A percentile compares a stretch with the other conserved stretches of the same genome.
Conservation (phyloP, 495 filamentous ascomycete species). For the Ramalina peruviana region DNA sequence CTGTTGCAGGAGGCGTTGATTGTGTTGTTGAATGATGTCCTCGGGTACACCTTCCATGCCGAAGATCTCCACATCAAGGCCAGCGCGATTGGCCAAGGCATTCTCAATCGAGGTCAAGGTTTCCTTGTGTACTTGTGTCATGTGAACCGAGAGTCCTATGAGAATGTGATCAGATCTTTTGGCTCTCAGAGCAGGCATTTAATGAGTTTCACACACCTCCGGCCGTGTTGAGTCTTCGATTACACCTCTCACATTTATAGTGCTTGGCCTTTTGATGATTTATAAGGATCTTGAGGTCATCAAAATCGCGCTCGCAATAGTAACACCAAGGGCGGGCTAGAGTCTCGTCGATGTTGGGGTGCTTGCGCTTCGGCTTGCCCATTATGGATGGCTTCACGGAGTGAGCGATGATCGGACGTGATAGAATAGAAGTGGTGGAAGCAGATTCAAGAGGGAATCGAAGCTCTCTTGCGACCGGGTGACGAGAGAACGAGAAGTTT, state of each 20-base stretch:
- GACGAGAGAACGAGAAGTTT: not conserved
- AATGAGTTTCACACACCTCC: conserved; percentile 50
- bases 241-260: conserved; percentile 89
- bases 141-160: conserved; percentile 80
- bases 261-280: conserved; percentile 97
- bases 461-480: not conserved
- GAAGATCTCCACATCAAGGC: conserved; percentile 87
- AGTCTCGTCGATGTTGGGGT: conserved; percentile 76
- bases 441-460: not conserved
- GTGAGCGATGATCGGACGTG: not conserved
- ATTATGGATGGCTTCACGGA: conserved; percentile 25
- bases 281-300: conserved; percentile 90
- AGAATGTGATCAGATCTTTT: conserved; percentile 4
- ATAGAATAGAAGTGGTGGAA: not conserved
- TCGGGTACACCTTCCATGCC: conserved; percentile 95
- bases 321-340: conserved; percentile 90
- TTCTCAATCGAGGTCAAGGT: conserved; percentile 74
- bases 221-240: conserved; percentile 78
- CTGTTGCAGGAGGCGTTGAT: conserved; percentile 67
- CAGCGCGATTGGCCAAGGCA: conserved; percentile 68
- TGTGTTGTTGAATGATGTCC: conserved; percentile 66
- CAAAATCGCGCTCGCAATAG: conserved; percentile 97
- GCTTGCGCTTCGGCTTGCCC: conserved; percentile 76
- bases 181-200: not conserved
- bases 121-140: conserved; percentile 98